Conservation (phyloP, 441 rosid species). For the Mallotus repandus region DNA sequence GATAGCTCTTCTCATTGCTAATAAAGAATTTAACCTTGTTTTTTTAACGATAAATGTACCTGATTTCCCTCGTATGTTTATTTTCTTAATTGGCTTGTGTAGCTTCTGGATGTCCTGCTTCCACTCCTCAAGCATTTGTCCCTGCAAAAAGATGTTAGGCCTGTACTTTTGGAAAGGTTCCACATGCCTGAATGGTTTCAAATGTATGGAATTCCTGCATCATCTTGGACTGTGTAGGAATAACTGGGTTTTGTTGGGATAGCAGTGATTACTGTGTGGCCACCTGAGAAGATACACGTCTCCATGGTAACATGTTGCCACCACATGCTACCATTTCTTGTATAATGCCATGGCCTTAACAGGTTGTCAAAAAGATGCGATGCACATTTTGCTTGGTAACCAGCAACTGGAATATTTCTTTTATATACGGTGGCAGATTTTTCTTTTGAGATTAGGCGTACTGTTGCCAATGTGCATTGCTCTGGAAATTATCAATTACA, state of each 20-base stretch:
- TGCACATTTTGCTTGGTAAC: neutral
- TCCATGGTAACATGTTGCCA: neutral
- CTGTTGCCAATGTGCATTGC: neutral
- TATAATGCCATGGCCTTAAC: too few species aligned
- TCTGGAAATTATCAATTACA: neutral
- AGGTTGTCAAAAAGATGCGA: too few species aligned
- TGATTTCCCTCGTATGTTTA: neutral
- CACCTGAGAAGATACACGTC: neutral
- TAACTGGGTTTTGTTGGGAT: neutral
- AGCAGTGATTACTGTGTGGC: neutral
- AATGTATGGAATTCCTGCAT: conserved; percentile 45
- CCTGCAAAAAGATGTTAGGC: conserved; percentile 48
- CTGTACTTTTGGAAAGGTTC: conserved; percentile 38
- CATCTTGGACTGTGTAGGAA: conserved; percentile 7
- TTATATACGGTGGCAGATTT: neutral
- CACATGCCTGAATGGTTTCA: conserved; percentile 61
- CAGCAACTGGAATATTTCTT: neutral
- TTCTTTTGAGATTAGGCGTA: neutral
- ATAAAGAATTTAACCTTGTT: neutral
- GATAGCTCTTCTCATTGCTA: neutral
- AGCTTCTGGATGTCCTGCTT: conserved; percentile 52
- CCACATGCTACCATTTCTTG: neutral
- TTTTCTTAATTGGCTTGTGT: neutral
- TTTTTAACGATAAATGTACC: neutral
- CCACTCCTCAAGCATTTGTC: conserved; percentile 50